Percentiles rank a stretch among this genome's conserved stretches.
Conservation (phyloP, 129 eudicot genomes). For the Escallonia herrerae region DNA sequence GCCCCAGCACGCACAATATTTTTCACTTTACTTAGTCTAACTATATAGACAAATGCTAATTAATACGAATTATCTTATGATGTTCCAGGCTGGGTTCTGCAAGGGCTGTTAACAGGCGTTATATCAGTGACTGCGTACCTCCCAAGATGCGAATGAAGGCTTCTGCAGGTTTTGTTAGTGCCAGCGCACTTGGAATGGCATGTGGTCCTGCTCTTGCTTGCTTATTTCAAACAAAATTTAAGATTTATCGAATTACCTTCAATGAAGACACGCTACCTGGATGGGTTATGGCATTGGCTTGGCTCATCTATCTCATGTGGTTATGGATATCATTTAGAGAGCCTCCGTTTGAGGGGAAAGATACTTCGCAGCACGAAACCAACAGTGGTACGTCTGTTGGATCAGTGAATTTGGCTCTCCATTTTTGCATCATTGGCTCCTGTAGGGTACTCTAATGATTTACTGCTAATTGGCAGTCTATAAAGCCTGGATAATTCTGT, state of each 20-base stretch:
- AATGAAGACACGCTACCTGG: constrained; percentile 57
- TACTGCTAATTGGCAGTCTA: too few relatives aligned
- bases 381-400: constrained; percentile 26
- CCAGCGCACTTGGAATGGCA: constrained; percentile 68
- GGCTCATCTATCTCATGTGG: constrained; percentile 48
- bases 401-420: background rate
- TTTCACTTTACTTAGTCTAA: too few relatives aligned
- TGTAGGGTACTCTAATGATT: too few relatives aligned
- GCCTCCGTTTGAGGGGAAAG: constrained; percentile 28
- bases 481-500: too few relatives aligned
- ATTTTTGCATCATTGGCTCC: too few relatives aligned
- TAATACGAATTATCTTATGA: background rate
- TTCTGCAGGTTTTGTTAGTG: constrained; percentile 56
- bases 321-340: constrained; percentile 38
- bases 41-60: too few relatives aligned
- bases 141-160: constrained; percentile 49
- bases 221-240: constrained; percentile 43
- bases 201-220: constrained; percentile 70
- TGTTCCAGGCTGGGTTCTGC: constrained; percentile 53
- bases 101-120: constrained; percentile 61
- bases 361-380: constrained; percentile 18
- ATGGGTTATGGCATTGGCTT: constrained; percentile 62
- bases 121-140: constrained; percentile 62
- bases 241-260: constrained; percentile 34
- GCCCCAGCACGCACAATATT: background rate